phyloP scores from a whole-genome alignment of 306 rosid genomes.

The Gillenia trifoliata region DNA sequence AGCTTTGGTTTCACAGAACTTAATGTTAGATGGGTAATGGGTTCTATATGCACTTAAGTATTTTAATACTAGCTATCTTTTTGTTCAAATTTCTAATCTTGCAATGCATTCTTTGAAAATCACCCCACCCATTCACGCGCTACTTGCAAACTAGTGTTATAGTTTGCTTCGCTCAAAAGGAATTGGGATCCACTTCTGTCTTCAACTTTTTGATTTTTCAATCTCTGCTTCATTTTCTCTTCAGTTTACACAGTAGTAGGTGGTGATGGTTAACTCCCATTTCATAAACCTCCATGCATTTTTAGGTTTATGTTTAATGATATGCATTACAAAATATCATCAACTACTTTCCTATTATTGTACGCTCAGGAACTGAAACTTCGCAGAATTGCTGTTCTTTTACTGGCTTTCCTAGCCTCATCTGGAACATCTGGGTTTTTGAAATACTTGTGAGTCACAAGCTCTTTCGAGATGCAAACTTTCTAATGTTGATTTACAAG shows the following conservation, averaged over 20 bases:
- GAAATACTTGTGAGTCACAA: constrained; percentile 55
- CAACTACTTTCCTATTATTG: constrained; percentile 7
- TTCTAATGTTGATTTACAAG: constrained; percentile 67
- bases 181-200: too few species aligned
- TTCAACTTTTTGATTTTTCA: not conserved
- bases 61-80: too few species aligned
- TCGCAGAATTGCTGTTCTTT: constrained; percentile 52
- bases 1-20: too few species aligned
- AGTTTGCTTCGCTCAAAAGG: too few species aligned
- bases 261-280: not conserved
- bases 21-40: too few species aligned
- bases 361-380: constrained; percentile 67
- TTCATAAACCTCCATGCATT: not conserved
- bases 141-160: too few species aligned
- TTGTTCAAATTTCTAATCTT: too few species aligned
- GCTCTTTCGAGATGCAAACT: constrained; percentile 45
- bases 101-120: too few species aligned
- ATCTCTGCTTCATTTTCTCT: not conserved
- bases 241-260: not conserved
- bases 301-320: constrained; percentile 28
- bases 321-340: constrained; percentile 8
- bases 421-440: constrained; percentile 75
- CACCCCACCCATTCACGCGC: too few species aligned
- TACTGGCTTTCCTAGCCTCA: constrained; percentile 83
- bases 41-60: too few species aligned